Evolutionary conservation across 345 rosid species (phyloP).

Genomic region (Pseudoturritis turrita): DNA sequence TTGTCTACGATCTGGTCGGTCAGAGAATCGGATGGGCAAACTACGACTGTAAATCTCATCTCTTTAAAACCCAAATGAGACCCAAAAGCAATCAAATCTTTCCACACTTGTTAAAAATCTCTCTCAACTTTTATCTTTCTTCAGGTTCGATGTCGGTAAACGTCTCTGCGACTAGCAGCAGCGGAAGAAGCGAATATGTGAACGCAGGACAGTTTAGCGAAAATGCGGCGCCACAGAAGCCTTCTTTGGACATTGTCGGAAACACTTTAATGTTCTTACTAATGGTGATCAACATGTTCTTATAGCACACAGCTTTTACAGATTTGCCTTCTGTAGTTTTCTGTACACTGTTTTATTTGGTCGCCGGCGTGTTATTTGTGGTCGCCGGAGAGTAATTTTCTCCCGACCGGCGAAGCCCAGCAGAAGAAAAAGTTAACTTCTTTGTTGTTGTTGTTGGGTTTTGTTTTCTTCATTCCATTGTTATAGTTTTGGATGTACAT

Average conservation of each 20-base stretch:
- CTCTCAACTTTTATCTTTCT: neutral
- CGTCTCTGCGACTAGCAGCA: conserved; percentile 56
- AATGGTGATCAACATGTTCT: conserved; percentile 32
- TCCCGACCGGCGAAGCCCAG: conserved; percentile 12
- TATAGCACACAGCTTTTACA: conserved; percentile 34
- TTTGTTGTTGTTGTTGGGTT: neutral
- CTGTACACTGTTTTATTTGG: conserved; percentile 16
- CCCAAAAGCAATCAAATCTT: neutral
- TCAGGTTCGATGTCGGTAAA: conserved; percentile 74
- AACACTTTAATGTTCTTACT: conserved; percentile 26
- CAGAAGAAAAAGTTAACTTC: conserved; percentile 10
- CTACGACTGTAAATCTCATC: conserved; percentile 69
- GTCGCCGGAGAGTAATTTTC: conserved; percentile 27
- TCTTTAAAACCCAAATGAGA: neutral
- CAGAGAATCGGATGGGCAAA: conserved; percentile 87
- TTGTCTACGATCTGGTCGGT: conserved; percentile 76
- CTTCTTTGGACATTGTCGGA: neutral
- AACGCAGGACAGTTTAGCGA: conserved; percentile 57
- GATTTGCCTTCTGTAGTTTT: conserved; percentile 12
- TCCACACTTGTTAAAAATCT: neutral
- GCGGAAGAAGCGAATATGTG: conserved; percentile 65
- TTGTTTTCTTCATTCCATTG: neutral
- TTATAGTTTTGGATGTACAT: conserved; percentile 29
- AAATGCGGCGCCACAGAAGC: conserved; percentile 27
- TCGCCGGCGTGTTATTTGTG: conserved; percentile 18